Evolutionary conservation across 768 basidiomycete genomes (phyloP), one percentile per base, ranked within the genome.

Genomic region (Collybia mongolica): DNA sequence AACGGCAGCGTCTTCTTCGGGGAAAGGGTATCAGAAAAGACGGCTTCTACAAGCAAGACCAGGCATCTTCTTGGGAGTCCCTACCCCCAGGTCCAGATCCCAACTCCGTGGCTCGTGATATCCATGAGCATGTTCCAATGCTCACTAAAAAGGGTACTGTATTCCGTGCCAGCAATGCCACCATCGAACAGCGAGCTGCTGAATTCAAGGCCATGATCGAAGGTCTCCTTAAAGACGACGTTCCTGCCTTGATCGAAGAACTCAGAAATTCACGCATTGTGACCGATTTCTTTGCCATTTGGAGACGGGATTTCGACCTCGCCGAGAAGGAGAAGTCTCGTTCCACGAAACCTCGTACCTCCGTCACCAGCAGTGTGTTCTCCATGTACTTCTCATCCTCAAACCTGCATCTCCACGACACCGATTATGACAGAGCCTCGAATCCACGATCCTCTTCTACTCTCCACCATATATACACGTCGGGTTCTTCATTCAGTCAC

Each of bases 31-130:
- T 90, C 49, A 87, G 87, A 72, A 84, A 83, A 48, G 81, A 86
- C 15, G 75, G 88, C 2, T 80, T 89, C 52, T 77, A 87, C 51
- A 80, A 83, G 51, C 77, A 82, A 26, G 84, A 90, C 60, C 73
- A 76, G 49, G 90, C 90, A 1, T 84, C 90, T 1, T 92, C 90
- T 12, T 93, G 86, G 74, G 90, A 92, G 46, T 91, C 89, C 1
- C 75, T 93, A 17, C 90, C 90, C 11, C 86, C 87, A 6, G 90
- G 89, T 6, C 90, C 90, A n/a, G 77, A 89, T 58, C 88, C 88
- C 5, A 80, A 78, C 42, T 83, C 84, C 12, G 78, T 92, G 38
- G 82, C 83, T n/a, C 77, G 73, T 44, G 80, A 88, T 52, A 76
- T 91, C 37, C 88, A 90, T 58, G 57, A 77, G 5, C 67, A 82